These are phyloP conservation scores for Scenedesmus sp. DNA, from an alignment of 163 green algal species.

Conservation along the genomic window DNA sequence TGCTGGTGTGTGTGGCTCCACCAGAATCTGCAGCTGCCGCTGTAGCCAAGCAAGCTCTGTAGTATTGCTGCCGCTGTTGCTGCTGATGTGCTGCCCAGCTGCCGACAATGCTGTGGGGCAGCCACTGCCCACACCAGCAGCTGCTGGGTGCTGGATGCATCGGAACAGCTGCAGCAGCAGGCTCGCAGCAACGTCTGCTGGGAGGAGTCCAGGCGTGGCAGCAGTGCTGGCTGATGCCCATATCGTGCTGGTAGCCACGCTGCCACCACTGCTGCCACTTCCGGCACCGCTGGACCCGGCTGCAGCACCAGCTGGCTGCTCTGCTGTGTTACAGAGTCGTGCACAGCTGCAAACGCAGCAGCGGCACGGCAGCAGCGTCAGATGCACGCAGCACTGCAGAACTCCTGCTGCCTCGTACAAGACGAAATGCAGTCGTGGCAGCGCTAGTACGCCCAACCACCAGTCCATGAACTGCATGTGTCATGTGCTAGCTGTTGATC, in stretches of 20 bases:
- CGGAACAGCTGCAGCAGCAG: slow-evolving; percentile 5
- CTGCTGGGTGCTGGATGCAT: neutral
- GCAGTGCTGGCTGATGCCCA: too few relatives aligned
- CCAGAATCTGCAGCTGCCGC: slow-evolving; percentile 9
- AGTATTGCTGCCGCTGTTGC: slow-evolving; percentile 19
- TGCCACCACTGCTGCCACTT: neutral
- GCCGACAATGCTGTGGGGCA: neutral
- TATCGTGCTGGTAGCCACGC: neutral
- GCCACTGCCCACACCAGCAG: neutral
- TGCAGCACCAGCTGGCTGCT: neutral
- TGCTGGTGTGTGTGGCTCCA: neutral
- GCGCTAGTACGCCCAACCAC: too few relatives aligned
- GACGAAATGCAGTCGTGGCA: neutral
- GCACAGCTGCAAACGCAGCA: neutral
- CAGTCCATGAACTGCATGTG: too few relatives aligned
- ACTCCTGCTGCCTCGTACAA: neutral
- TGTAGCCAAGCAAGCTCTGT: neutral
- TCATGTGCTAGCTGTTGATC: neutral
- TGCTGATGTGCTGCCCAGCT: neutral
- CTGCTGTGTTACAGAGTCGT: neutral
- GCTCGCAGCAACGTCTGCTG: neutral
- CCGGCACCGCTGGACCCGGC: neutral
- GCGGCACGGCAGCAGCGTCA: neutral
- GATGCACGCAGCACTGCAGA: too few relatives aligned
- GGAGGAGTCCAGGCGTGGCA: neutral